phyloP scores from a whole-genome alignment of 2,329 filamentous ascomycete species.

The Aureobasidium pullulans region DNA sequence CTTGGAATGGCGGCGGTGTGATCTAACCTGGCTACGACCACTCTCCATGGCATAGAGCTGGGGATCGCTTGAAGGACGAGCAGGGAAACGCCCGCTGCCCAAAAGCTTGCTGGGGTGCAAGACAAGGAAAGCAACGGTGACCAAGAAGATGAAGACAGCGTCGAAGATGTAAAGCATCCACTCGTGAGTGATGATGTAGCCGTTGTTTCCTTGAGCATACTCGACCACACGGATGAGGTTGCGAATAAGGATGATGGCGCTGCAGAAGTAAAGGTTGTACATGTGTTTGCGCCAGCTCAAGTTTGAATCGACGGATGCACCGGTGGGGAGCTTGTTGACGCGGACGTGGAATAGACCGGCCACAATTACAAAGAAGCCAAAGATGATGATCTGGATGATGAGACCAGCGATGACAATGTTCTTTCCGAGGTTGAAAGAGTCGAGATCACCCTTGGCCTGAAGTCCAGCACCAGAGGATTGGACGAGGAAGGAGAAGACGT shows the following conservation, averaged over 20 bases:
- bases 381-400: slow-evolving; percentile 44
- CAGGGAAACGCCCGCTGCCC: neutral
- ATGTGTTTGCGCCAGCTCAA: slow-evolving; percentile 34
- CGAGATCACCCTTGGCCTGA: slow-evolving; percentile 24
- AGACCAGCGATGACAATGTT: slow-evolving; percentile 43
- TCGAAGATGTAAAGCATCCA: slow-evolving; percentile 31
- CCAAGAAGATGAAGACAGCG: slow-evolving; percentile 31
- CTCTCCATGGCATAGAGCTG: slow-evolving; percentile 9
- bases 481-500: slow-evolving; percentile 42
- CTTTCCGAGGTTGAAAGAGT: slow-evolving; percentile 30
- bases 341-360: slow-evolving; percentile 25
- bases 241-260: slow-evolving; percentile 41
- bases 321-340: slow-evolving; percentile 19
- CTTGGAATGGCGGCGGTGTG: neutral
- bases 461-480: slow-evolving; percentile 40
- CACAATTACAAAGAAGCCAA: slow-evolving; percentile 40
- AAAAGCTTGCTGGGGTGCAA: slow-evolving; percentile 12
- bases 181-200: slow-evolving; percentile 39
- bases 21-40: neutral
- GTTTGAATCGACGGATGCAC: slow-evolving; percentile 18
- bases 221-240: slow-evolving; percentile 44
- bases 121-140: slow-evolving; percentile 20
- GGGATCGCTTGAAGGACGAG: neutral
- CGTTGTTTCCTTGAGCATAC: slow-evolving; percentile 39
- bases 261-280: slow-evolving; percentile 36